Evolutionary conservation across 495 filamentous ascomycete genomes (phyloP), one percentile per base, ranked within the genome.

Genomic region (Xylaria acuta): DNA sequence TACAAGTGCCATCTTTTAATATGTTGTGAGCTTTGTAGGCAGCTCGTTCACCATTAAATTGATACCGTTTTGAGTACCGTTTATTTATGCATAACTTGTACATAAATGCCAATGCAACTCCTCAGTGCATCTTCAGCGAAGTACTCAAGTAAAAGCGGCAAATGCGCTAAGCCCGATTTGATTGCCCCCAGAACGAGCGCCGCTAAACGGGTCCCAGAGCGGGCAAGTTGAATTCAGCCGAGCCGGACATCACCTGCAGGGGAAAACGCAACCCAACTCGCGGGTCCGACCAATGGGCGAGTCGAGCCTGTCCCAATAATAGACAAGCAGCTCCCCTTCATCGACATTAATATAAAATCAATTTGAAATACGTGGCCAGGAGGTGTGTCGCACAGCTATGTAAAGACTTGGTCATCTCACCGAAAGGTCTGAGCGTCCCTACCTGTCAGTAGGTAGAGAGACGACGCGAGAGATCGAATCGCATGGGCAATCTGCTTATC

Each of bases 301-400:
- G n/a, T 7, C 32, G 34, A 38, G 20, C 20, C 34, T 20, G 34
- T 38, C 34, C 34, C 34, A 60, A 38, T 60, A 60, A 60, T 60
- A 60, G 58, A 14, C 58, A 9, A 4, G 5, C 4, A 30, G 25
- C 27, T 56, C 25, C 27, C 18, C 34, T 5, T 60, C n/a, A 6
- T 22, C 32, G 8, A 38, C 58, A 20, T 38, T 38, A 60, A 22
- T 56, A 60, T 60, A 38, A 34, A 38, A 38, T 38, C 58, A 36
- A 60, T 60, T 60, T 60, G 18, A 22, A 38, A 60, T 60, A 60
- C 32, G 34, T 38, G 32, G 58, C 58, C 11, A 4, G 34, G 11
- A 60, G 58, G 54, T 34, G 54, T 38, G 58, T 60, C 32, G 58
- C 58, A 60, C 58, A 38, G 58, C 32, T 60, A 38, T 60, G 58